Base-by-base conservation (phyloP, 2,329 filamentous ascomycete genomes). In the Monilinia aucupariae region DNA sequence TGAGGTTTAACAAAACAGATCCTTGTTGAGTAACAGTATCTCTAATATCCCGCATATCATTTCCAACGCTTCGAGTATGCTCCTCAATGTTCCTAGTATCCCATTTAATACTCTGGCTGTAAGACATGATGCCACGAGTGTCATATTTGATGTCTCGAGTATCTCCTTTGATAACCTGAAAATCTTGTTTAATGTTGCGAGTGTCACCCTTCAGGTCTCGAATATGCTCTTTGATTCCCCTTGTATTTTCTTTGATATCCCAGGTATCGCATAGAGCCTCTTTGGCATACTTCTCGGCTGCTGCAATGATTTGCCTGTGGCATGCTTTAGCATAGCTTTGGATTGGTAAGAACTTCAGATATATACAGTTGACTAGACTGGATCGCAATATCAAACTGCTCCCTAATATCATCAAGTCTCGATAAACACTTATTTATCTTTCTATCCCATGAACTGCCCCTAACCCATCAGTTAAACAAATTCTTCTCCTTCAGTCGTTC, bases 291-390 rank as follows among this genome's bases (percentile, higher is more conserved):
- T 59, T 48, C 12, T 59, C 45, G 20, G 49, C 8, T 12, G 27
- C 43, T 27, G 17, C 9, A 34, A 59, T 25, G n/a, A 49, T 12
- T 25, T 47, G 30, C 6, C 55, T 37, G 55, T 15, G 30, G 30
- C 3, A 20, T 25, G 10, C 20, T 34, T 59, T 34, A 48, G 27
- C 22, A 6, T 13, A 4, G n/a, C 55, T 47, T 34, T 8, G 30
- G n/a, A 13, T 34, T 22, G 15, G 5, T 8, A 27, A 4, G 12
- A 22, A 37, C 8, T 58, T 7, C 30, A 32, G 27, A 32, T 9
- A 12, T 30, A 6, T 51, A 59, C 55, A 59, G 55, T 49, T 59
- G 43, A 37, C 49, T 45, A 27, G 41, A 48, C 22, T 59, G 45
- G 15, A 59, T 49, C 25, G 43, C 55, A n/a, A 59, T 25, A 25